Percentiles rank a stretch among this genome's conserved stretches.
Evolutionary conservation across 805 yeast genomes (phyloP).

Genomic region (Metschnikowia cerradonensis): DNA sequence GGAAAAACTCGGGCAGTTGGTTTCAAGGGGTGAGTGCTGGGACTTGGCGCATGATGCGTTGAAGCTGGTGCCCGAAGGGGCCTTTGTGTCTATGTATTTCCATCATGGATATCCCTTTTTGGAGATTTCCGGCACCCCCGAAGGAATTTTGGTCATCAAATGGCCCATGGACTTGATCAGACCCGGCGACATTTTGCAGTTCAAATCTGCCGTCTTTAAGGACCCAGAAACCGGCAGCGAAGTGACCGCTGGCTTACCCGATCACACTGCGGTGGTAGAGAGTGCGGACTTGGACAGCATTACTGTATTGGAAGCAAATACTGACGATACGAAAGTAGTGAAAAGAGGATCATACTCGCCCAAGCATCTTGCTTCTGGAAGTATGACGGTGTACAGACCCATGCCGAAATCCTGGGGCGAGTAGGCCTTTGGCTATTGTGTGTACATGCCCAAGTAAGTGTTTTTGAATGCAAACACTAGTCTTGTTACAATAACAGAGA

Average conservation of each 20-base stretch:
- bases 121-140: conserved; percentile 24
- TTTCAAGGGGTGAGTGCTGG: conserved; percentile 61
- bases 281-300: conserved; percentile 27
- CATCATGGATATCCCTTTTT: conserved; percentile 46
- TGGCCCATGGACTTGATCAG: conserved; percentile 37
- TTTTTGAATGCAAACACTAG: too few species aligned
- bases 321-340: conserved; percentile 40
- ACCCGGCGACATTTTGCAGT: conserved; percentile 57
- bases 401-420: conserved; percentile 43
- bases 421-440: background rate
- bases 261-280: conserved; percentile 45
- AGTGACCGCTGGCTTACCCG: conserved; percentile 47
- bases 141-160: conserved; percentile 8
- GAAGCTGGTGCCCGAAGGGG: conserved; percentile 52
- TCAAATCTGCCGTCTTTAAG: conserved; percentile 37
- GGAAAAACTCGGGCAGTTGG: conserved; percentile 33
- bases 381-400: conserved; percentile 45
- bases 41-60: conserved; percentile 55
- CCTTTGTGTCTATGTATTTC: conserved; percentile 46
- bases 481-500: too few species aligned
- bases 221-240: conserved; percentile 31
- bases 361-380: conserved; percentile 39
- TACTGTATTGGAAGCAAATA: conserved; percentile 48
- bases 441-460: too few species aligned
- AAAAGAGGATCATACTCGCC: conserved; percentile 35